Evolutionary conservation across 2,329 filamentous ascomycete species (phyloP), one percentile per base, ranked within the genome.

Genomic region (Botrytis medusae): DNA sequence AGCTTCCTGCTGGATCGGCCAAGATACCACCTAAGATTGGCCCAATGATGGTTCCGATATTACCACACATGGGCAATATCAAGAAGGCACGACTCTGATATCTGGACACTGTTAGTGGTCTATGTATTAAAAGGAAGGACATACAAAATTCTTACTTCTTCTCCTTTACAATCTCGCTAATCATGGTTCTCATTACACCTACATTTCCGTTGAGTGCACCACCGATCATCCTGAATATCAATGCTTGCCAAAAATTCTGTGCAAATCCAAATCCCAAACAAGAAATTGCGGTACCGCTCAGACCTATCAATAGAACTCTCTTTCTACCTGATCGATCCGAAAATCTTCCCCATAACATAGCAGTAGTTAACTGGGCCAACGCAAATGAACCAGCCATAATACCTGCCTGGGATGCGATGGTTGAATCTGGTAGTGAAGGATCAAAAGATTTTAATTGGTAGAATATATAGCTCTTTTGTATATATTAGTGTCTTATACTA

Each of bases 101-200:
- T 61, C 78, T 79, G 9, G 32, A 42, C 6, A 25, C 20, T 3
- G n/a, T 77, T 69, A 74, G 65, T 42, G 0, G 14, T 29, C 29
- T 12, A 34, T n/a, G 18, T 7, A 1, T 65, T 40, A 14, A 1
- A 2, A 9, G 6, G 57, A 34, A 20, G 61, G 8, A 22, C 46
- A 8, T 16, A 25, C 6, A 20, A 20, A 44, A 69, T 69, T 18
- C 74, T 74, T 61, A 91, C 84, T 87, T 91, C 81, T 91, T 92
- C 82, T 93, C 91, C 68, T 86, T 85, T 54, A 93, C 88, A 48
- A 92, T 91, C 81, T 94, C 92, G 2, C 87, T 87, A 63, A 93
- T 91, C 87, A 93, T 91, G 9, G 91, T 93, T 74, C 91, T 84
- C 89, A 93, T 91, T 4, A 93, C 90, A 0, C 91, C 91, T 2